These are phyloP conservation scores for Beauveria pseudobassiana DNA, from an alignment of 2,329 filamentous ascomycete species.

Conservation along the genomic window DNA sequence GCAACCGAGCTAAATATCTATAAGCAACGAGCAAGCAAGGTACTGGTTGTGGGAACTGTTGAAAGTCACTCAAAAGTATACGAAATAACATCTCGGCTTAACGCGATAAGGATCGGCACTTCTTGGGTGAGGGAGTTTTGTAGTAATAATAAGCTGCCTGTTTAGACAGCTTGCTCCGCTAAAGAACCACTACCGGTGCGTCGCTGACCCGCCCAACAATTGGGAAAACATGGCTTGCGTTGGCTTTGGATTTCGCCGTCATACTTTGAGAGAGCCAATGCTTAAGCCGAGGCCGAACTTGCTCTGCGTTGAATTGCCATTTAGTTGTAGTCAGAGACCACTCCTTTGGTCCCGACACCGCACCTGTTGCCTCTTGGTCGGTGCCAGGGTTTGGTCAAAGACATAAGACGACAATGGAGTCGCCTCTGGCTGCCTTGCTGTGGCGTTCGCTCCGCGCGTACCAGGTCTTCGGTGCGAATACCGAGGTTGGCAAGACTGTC, in stretches of 20 bases:
- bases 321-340: not conserved
- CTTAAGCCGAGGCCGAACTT: conserved; percentile 5
- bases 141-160: not conserved
- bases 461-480: conserved; percentile 79
- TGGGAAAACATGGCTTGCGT: not conserved
- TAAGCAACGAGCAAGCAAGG: not conserved
- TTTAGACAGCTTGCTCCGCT: conserved; percentile 5
- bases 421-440: conserved; percentile 51
- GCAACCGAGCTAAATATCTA: not conserved
- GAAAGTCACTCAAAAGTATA: conserved; percentile 13
- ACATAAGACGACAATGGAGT: conserved; percentile 21
- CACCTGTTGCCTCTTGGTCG: not conserved
- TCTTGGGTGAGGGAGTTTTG: conserved; percentile 8
- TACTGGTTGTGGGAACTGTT: not conserved
- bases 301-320: not conserved
- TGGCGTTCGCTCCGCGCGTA: conserved; percentile 62
- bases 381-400: not conserved
- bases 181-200: not conserved
- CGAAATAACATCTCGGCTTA: conserved; percentile 4
- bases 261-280: not conserved
- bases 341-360: not conserved
- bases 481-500: conserved; percentile 78
- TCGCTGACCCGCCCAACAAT: conserved; percentile 10
- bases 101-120: conserved; percentile 8
- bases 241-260: not conserved